Evolutionary conservation across 306 rosid genomes (phyloP).

Genomic region (Myrica gale): DNA sequence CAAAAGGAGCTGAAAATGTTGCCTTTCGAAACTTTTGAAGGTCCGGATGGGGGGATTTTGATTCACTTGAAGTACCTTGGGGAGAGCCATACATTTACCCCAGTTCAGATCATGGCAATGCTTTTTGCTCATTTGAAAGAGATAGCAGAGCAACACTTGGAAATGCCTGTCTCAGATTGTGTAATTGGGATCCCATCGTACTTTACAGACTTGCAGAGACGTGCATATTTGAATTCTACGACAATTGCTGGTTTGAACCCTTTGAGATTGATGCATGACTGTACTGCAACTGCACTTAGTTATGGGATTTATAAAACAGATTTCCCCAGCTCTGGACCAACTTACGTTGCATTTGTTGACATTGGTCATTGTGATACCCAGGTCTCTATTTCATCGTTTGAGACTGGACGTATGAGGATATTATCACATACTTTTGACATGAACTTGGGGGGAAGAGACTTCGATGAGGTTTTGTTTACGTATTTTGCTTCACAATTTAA

Average conservation of each 20-base stretch:
- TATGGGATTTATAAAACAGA: constrained; percentile 80
- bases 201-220: constrained; percentile 82
- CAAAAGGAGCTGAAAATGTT: constrained; percentile 59
- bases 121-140: constrained; percentile 84
- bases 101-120: constrained; percentile 85
- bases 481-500: constrained; percentile 67
- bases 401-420: constrained; percentile 63
- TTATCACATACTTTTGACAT: constrained; percentile 69
- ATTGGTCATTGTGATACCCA: constrained; percentile 89
- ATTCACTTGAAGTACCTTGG: constrained; percentile 62
- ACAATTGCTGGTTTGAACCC: constrained; percentile 81
- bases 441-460: constrained; percentile 78
- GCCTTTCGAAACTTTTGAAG: constrained; percentile 73
- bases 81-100: constrained; percentile 59
- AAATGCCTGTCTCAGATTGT: constrained; percentile 65
- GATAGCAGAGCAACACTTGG: constrained; percentile 63
- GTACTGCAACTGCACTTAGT: constrained; percentile 94
- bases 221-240: constrained; percentile 78
- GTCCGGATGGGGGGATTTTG: constrained; percentile 71
- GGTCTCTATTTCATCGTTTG: constrained; percentile 67
- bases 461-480: constrained; percentile 69
- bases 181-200: constrained; percentile 89
- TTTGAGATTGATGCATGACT: constrained; percentile 85
- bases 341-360: constrained; percentile 68
- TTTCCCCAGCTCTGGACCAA: constrained; percentile 37